Evolutionary conservation across 1,284 basidiomycete genomes (phyloP), one percentile per base, ranked within the genome.

Genomic region (Cronartium quercuum): DNA sequence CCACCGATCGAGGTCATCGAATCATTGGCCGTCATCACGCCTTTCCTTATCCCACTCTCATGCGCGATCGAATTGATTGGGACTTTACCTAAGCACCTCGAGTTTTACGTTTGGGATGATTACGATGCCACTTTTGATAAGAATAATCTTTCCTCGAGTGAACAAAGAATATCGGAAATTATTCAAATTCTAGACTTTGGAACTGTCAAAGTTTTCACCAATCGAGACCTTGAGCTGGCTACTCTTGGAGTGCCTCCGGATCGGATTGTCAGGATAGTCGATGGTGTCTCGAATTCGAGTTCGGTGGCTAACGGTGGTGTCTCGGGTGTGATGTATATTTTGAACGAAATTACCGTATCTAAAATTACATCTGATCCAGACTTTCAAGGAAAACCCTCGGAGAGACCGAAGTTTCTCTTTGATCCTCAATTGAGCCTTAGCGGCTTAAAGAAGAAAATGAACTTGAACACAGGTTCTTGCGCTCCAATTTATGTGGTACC

Each of bases 21-120:
- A 29, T 51, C 60, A 55, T 47, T 65, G n/a, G 18, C 35, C 18
- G 64, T 51, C 37, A 37, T 73, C 69, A 64, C 62, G 5, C 69
- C 69, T 15, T 10, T 73, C 34, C 51, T 73, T 6, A 60, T 73
- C n/a, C 34, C 62, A 4, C 34, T 61, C 35, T 58, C 63, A 12
- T 38, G 38, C 10, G 29, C 63, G 0, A 51, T 41, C n/a, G 13
- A 73, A 18, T 58, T 73, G 24, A 41, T 38, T 18, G 18, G 37
- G 9, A 34, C 44, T 12, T 24, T 66, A 60, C 61, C 63, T 7
- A 38, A 21, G 10, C 44, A 73, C 29, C 18, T 44, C 6, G 47
- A 73, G 15, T n/a, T 40, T 35, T 73, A 65, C 51, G 57, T 73
- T 40, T 66, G 38, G 37, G 62, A 73, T 34, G 40, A 40, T 18